These are phyloP conservation scores for Psilocybe azurescens DNA, from an alignment of 768 basidiomycete genomes.

Conservation along the genomic window DNA sequence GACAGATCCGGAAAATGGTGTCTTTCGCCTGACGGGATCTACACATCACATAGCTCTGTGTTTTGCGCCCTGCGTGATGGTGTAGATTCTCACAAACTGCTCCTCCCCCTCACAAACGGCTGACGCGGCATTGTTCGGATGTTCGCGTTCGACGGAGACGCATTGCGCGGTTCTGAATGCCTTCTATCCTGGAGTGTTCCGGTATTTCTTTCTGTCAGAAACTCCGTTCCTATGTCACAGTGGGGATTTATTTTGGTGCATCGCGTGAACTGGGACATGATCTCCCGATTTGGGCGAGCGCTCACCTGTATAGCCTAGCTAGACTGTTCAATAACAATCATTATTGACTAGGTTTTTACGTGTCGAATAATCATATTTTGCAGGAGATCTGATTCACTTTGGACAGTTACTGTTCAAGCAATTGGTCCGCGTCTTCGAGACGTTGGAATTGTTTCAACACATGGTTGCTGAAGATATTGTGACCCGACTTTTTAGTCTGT, in stretches of 20 bases:
- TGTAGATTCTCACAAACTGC: background rate
- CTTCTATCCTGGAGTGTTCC: background rate
- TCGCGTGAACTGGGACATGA: background rate
- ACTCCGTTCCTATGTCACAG: background rate
- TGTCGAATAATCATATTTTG: background rate
- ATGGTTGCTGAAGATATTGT: too few relatives aligned
- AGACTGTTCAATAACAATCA: too few relatives aligned
- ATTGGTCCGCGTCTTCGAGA: too few relatives aligned
- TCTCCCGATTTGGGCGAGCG: background rate
- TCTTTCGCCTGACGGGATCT: slow-evolving; percentile 5
- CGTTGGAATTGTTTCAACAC: too few relatives aligned
- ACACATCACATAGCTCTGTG: background rate
- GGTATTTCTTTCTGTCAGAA: background rate
- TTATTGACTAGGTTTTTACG: background rate
- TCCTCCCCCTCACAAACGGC: background rate
- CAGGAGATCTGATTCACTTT: too few relatives aligned
- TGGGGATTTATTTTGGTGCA: background rate
- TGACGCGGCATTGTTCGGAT: background rate
- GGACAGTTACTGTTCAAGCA: too few relatives aligned
- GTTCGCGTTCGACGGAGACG: background rate
- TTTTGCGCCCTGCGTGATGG: background rate
- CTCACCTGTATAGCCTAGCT: too few relatives aligned
- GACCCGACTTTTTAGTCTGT: too few relatives aligned
- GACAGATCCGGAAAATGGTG: slow-evolving; percentile 7
- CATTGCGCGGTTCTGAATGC: too few relatives aligned